Evolutionary conservation across 1,284 basidiomycete species (phyloP).

Genomic region (Boletus semigastroideus): DNA sequence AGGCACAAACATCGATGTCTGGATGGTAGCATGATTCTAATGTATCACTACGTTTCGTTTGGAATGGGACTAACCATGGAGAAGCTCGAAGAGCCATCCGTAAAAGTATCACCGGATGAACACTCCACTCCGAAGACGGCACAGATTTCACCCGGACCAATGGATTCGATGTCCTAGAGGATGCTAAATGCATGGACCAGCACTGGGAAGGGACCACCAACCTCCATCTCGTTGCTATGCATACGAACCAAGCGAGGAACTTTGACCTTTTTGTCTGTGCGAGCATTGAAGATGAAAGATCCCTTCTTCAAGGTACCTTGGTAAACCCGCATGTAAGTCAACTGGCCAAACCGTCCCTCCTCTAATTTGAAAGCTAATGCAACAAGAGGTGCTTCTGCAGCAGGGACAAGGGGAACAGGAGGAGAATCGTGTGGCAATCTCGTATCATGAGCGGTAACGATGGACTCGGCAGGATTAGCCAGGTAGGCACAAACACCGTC

Average conservation of each 20-base stretch:
- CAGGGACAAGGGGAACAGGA: constrained; percentile 75
- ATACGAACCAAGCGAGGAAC: constrained; percentile 97
- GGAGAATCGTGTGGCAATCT: constrained; percentile 65
- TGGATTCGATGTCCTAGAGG: constrained; percentile 81
- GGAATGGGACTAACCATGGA: constrained; percentile 70
- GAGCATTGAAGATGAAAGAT: constrained; percentile 86
- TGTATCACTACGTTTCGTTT: not conserved
- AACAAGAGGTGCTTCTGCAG: constrained; percentile 84
- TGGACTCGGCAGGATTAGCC: constrained; percentile 84
- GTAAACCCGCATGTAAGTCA: constrained; percentile 99
- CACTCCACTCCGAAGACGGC: constrained; percentile 99
- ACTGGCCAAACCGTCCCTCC: constrained; percentile 95
- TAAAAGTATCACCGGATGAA: constrained; percentile 98
- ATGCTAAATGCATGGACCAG: not conserved
- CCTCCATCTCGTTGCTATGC: constrained; percentile 99
- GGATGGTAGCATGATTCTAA: not conserved
- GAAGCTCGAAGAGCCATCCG: constrained; percentile 82
- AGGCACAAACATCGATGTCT: constrained; percentile 99
- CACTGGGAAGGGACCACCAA: constrained; percentile 24
- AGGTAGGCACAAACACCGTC: constrained; percentile 97
- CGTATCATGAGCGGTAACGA: constrained; percentile 84
- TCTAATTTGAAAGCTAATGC: constrained; percentile 99
- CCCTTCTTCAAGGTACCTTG: constrained; percentile 91
- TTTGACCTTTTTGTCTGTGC: constrained; percentile 97
- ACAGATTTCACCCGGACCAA: constrained; percentile 99